Percentiles rank a stretch among this genome's conserved stretches.
Conservation (phyloP, 345 rosid species). For the Salix purpurea region DNA sequence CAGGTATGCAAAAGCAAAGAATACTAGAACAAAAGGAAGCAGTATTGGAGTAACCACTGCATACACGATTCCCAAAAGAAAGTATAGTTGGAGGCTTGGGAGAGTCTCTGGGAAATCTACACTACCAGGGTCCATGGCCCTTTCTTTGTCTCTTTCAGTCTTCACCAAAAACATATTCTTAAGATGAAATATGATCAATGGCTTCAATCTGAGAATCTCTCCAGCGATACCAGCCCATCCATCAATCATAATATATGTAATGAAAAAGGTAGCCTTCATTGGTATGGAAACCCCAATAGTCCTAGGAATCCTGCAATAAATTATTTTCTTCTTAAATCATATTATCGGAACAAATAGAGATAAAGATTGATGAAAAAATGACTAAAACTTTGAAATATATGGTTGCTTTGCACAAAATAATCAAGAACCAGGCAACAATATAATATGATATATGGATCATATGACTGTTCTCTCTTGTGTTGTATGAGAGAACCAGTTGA, state of each 20-base stretch:
- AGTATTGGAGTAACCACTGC: constrained; percentile 90
- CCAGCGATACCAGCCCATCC: constrained; percentile 99
- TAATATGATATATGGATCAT: background rate
- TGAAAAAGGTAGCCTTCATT: constrained; percentile 96
- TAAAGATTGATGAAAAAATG: background rate
- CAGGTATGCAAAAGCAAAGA: constrained; percentile 89
- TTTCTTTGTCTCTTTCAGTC: constrained; percentile 76
- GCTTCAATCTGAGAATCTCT: constrained; percentile 87
- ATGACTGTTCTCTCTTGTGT: background rate
- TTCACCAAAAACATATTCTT: constrained; percentile 89
- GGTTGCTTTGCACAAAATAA: background rate
- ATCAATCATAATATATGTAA: constrained; percentile 91
- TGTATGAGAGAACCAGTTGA: background rate
- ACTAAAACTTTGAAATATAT: background rate
- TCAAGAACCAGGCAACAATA: too few species aligned
- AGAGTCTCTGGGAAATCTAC: constrained; percentile 82
- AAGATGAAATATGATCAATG: constrained; percentile 77
- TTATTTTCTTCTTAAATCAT: background rate
- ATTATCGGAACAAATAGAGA: background rate
- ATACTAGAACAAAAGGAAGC: constrained; percentile 83
- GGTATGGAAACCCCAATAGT: constrained; percentile 96
- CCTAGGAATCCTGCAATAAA: constrained; percentile 72
- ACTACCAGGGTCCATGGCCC: constrained; percentile 82
- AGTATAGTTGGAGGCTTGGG: constrained; percentile 87
- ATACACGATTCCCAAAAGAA: constrained; percentile 90